phyloP scores from a whole-genome alignment of 225 moss, liverwort and hornwort species.

The Anthoceros angustus region DNA sequence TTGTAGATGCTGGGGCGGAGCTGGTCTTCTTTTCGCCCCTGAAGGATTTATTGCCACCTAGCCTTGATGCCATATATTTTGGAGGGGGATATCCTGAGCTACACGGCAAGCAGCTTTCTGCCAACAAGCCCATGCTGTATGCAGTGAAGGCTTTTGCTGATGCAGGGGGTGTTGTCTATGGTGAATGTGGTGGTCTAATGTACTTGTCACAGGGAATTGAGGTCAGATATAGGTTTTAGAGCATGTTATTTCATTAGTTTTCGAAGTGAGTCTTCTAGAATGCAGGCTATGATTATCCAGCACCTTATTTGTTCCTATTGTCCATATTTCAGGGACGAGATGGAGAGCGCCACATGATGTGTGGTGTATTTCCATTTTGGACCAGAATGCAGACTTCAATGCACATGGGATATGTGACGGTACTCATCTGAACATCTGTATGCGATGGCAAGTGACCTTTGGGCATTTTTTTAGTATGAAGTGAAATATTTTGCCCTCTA shows the following conservation, averaged over 20 bases:
- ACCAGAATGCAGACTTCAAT: constrained; percentile 34
- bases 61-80: constrained; percentile 50
- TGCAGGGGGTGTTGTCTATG: constrained; percentile 51
- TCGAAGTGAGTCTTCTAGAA: too few relatives aligned
- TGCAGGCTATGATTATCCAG: too few relatives aligned
- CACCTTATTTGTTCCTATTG: background rate
- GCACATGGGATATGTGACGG: constrained; percentile 53
- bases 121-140: constrained; percentile 47
- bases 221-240: too few relatives aligned
- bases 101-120: constrained; percentile 33
- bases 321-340: constrained; percentile 24
- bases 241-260: too few relatives aligned
- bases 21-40: constrained; percentile 44
- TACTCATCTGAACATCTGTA: too few relatives aligned
- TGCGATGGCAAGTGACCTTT: too few relatives aligned
- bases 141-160: constrained; percentile 59
- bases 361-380: constrained; percentile 49
- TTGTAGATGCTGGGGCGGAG: constrained; percentile 52
- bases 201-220: constrained; percentile 60
- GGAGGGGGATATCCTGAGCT: constrained; percentile 59
- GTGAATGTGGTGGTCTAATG: constrained; percentile 62
- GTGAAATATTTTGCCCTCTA: too few relatives aligned
- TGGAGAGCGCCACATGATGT: constrained; percentile 39
- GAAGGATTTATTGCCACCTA: constrained; percentile 41
- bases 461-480: too few relatives aligned